Percentiles rank a stretch among this genome's conserved stretches.
Conservation (phyloP, 768 basidiomycete genomes). For the Sarcomyxa edulis region DNA sequence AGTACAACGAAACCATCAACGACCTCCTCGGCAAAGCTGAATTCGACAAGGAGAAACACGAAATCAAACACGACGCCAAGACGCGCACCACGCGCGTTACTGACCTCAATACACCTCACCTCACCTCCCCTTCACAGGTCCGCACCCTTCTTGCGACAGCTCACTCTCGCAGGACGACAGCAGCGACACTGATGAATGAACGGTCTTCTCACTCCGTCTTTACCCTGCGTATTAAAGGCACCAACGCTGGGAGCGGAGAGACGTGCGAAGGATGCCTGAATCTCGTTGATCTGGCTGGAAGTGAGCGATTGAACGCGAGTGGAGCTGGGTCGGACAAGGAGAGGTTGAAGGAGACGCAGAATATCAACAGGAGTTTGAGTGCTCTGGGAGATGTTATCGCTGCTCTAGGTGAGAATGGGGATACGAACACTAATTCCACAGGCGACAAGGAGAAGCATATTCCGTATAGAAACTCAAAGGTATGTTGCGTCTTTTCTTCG, state of each 20-base stretch:
- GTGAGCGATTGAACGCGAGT: slow-evolving; percentile 80
- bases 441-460: slow-evolving; percentile 81
- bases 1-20: slow-evolving; percentile 95
- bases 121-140: slow-evolving; percentile 75
- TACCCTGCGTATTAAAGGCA: slow-evolving; percentile 77
- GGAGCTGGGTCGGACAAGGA: slow-evolving; percentile 69
- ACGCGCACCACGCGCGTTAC: slow-evolving; percentile 79
- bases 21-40: slow-evolving; percentile 82
- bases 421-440: too few relatives aligned
- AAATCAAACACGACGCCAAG: slow-evolving; percentile 84
- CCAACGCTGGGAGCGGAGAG: slow-evolving; percentile 68
- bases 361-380: slow-evolving; percentile 88
- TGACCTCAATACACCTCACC: slow-evolving; percentile 69
- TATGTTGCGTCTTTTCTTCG: slow-evolving; percentile 24
- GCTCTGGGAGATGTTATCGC: slow-evolving; percentile 92
- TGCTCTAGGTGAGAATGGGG: slow-evolving; percentile 76
- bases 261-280: slow-evolving; percentile 82
- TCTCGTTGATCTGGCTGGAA: slow-evolving; percentile 92
- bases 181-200: slow-evolving; percentile 93
- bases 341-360: slow-evolving; percentile 86
- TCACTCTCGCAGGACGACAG: slow-evolving; percentile 78
- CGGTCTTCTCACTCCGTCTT: slow-evolving; percentile 93
- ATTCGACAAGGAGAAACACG: slow-evolving; percentile 90
- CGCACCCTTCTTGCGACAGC: slow-evolving; percentile 68
- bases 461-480: slow-evolving; percentile 92